A percentile compares a stretch with the other conserved stretches of the same genome.
Evolutionary conservation across 352 stramenopile species (phyloP).

Genomic region (Peronospora destructor): DNA sequence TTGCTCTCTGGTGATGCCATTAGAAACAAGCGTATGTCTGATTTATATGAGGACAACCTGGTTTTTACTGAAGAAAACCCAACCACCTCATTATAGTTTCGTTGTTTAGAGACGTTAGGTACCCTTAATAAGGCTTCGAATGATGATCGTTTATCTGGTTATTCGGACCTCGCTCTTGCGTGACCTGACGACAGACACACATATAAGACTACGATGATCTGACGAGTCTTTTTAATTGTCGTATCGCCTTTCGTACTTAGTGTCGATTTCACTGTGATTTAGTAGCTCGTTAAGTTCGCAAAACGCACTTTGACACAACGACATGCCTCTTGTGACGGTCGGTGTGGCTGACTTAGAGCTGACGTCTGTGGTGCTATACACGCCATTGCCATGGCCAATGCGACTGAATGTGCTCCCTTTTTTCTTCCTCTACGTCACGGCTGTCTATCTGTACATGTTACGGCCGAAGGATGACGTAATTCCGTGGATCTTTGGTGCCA

Average conservation of each 20-base stretch:
- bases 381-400: slow-evolving; percentile 48
- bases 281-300: too few relatives aligned
- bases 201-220: slow-evolving; percentile 88
- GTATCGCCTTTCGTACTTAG: slow-evolving; percentile 32
- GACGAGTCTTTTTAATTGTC: slow-evolving; percentile 35
- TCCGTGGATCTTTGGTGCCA: slow-evolving; percentile 36
- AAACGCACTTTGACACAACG: too few relatives aligned
- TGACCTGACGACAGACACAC: slow-evolving; percentile 55
- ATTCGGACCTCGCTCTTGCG: slow-evolving; percentile 47
- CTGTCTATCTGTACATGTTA: slow-evolving; percentile 50
- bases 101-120: not conserved
- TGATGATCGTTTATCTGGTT: slow-evolving; percentile 64
- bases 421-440: slow-evolving; percentile 55
- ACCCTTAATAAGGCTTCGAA: slow-evolving; percentile 28
- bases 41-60: slow-evolving; percentile 62
- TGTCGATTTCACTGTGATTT: not conserved
- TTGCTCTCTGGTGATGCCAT: slow-evolving; percentile 49
- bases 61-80: slow-evolving; percentile 42
- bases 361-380: slow-evolving; percentile 46
- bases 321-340: slow-evolving; percentile 13
- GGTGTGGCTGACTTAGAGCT: slow-evolving; percentile 52
- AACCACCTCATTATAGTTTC: not conserved
- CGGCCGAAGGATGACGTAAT: slow-evolving; percentile 39
- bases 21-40: slow-evolving; percentile 87
- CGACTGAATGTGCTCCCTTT: slow-evolving; percentile 67